Evolutionary conservation across 176 grass and related monocot genomes (phyloP).

Genomic region (Chrysopogon serrulatus): DNA sequence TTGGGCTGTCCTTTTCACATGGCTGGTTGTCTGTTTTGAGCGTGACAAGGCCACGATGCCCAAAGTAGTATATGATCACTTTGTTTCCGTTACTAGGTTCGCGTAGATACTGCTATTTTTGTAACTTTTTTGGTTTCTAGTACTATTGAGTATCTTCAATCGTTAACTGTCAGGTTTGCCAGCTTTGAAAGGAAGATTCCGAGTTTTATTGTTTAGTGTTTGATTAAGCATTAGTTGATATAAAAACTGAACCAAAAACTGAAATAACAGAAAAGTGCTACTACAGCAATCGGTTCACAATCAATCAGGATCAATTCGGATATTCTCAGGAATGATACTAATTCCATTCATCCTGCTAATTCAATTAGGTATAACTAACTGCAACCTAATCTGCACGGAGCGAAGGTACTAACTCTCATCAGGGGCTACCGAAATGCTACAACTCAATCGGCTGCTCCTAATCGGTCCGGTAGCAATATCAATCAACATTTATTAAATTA

Average conservation of each 20-base stretch:
- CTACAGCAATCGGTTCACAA: not conserved
- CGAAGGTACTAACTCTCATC: too few species aligned
- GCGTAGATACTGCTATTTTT: not conserved
- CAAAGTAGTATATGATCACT: not conserved
- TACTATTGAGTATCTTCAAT: not conserved
- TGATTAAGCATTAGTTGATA: not conserved
- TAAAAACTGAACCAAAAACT: not conserved
- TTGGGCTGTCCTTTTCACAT: not conserved
- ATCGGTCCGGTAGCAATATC: not conserved
- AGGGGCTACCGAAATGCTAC: not conserved
- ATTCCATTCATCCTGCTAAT: not conserved
- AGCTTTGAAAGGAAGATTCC: not conserved
- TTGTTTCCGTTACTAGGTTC: not conserved
- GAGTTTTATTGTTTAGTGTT: not conserved
- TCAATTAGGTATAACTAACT: too few species aligned
- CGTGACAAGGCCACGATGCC: not conserved
- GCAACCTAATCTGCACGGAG: too few species aligned
- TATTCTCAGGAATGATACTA: not conserved
- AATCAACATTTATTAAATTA: not conserved
- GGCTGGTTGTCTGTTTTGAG: not conserved
- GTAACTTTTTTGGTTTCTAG: not conserved
- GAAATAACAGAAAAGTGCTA: not conserved
- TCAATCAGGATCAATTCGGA: not conserved
- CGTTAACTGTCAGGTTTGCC: not conserved
- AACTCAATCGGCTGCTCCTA: not conserved